Conservation (phyloP, 345 rosid species). For the Gossypium sturtianum region DNA sequence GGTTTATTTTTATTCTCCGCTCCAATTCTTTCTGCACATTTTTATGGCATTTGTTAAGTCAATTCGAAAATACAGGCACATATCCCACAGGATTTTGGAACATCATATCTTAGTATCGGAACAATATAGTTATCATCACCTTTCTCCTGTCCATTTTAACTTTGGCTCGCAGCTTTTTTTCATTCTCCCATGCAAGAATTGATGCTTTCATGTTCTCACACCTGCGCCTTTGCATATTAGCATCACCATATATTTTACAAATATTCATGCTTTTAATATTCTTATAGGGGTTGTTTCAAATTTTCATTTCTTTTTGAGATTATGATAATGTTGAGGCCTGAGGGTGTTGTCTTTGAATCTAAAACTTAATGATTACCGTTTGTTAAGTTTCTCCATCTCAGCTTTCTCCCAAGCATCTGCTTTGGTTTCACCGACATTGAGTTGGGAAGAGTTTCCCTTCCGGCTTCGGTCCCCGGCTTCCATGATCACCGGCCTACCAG, state of each 20-base stretch:
- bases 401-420: constrained; percentile 67
- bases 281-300: neutral
- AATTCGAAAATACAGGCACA: neutral
- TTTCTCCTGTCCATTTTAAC: constrained; percentile 49
- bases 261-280: neutral
- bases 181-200: constrained; percentile 62
- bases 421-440: constrained; percentile 24
- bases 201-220: constrained; percentile 50
- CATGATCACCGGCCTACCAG: constrained; percentile 15
- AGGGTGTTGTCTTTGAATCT: neutral
- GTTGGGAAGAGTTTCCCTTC: constrained; percentile 17
- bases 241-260: neutral
- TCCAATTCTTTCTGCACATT: constrained; percentile 52
- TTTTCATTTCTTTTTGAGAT: neutral
- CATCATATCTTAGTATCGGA: neutral
- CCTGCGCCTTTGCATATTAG: constrained; percentile 31
- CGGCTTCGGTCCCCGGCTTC: constrained; percentile 11
- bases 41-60: neutral
- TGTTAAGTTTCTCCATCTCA: constrained; percentile 40
- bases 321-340: neutral
- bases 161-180: constrained; percentile 52
- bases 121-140: constrained; percentile 26
- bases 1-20: constrained; percentile 38
- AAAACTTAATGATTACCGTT: constrained; percentile 29
- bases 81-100: too few relatives aligned